Percentiles rank a stretch among this genome's conserved stretches.
phyloP scores from a whole-genome alignment of 106 monocot genomes.

The Posidonia australis region DNA sequence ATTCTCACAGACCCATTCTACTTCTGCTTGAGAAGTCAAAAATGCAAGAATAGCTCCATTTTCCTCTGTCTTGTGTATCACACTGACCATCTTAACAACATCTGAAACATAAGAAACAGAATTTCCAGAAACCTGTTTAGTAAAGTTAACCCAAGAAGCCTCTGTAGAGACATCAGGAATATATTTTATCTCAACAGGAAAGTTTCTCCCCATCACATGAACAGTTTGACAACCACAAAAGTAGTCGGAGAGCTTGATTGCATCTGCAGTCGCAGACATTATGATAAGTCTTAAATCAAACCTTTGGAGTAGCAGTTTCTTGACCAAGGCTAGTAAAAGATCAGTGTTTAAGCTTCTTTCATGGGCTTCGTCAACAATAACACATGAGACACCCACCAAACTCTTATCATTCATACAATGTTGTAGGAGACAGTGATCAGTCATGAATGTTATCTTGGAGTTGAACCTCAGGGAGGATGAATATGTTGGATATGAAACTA shows the following conservation, averaged over 20 bases:
- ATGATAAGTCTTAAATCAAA: constrained; percentile 69
- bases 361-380: constrained; percentile 96
- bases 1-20: constrained; percentile 93
- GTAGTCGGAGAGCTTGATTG: constrained; percentile 59
- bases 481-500: constrained; percentile 37
- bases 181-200: constrained; percentile 89
- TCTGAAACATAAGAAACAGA: constrained; percentile 56
- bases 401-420: constrained; percentile 50
- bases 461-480: constrained; percentile 32
- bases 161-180: constrained; percentile 44
- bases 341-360: constrained; percentile 97
- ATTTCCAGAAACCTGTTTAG: constrained; percentile 18
- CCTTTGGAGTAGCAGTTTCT: constrained; percentile 54
- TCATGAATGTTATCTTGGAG: constrained; percentile 59
- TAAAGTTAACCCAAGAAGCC: constrained; percentile 7
- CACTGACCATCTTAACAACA: constrained; percentile 54
- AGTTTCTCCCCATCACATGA: constrained; percentile 67
- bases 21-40: constrained; percentile 88
- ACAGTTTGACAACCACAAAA: constrained; percentile 63
- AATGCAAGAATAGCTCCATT: constrained; percentile 89
- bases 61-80: constrained; percentile 61
- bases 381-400: constrained; percentile 51
- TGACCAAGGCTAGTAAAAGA: constrained; percentile 68
- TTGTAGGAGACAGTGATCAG: constrained; percentile 82
- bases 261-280: constrained; percentile 97